These are phyloP conservation scores for Aureobasidium musti DNA, from an alignment of 2,329 filamentous ascomycete genomes.

Conservation along the genomic window DNA sequence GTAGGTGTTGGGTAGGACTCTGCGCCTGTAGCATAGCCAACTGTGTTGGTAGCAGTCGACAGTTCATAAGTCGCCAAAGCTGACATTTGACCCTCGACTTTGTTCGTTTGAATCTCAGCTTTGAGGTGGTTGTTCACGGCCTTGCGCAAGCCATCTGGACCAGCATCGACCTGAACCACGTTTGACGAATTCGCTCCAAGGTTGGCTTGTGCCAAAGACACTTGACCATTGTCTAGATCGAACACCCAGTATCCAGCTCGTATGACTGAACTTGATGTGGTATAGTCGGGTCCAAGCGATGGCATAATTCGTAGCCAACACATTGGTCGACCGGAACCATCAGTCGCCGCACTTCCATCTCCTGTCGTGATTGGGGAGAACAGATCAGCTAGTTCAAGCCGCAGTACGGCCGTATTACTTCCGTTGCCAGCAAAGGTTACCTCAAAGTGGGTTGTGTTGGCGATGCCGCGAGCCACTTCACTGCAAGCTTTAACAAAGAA, in stretches of 20 bases:
- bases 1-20: neutral
- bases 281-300: neutral
- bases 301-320: neutral
- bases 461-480: neutral
- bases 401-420: neutral
- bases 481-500: neutral
- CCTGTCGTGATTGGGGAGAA: neutral
- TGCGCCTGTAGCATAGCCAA: conserved; percentile 4
- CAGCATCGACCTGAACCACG: conserved; percentile 4
- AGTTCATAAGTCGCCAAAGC: neutral
- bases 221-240: conserved; percentile 42
- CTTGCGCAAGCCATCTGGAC: neutral
- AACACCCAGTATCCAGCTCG: conserved; percentile 42
- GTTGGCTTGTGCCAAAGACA: conserved; percentile 39
- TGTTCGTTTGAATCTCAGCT: neutral
- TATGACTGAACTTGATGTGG: conserved; percentile 40
- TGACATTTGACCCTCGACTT: neutral
- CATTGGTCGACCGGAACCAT: neutral
- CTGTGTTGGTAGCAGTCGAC: conserved; percentile 12
- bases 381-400: conserved; percentile 1
- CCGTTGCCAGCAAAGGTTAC: conserved; percentile 12
- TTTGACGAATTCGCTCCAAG: neutral
- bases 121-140: neutral
- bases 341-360: neutral
- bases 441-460: neutral